Conservation (phyloP, 306 rosid species). For the Quercus engelmannii region DNA sequence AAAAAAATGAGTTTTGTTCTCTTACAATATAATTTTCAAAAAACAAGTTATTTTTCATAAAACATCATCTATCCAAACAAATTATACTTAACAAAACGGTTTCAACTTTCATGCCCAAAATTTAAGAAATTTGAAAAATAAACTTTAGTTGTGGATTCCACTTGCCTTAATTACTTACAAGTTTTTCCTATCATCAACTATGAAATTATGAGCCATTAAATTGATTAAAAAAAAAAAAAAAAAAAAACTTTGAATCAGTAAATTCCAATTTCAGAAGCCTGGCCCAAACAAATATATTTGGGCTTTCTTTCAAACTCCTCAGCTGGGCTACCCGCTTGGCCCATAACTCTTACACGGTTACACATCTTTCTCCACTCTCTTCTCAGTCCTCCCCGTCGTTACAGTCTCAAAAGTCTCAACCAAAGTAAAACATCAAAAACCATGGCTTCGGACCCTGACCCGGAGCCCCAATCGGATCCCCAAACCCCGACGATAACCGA, state of each 20-base stretch:
- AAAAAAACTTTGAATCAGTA: background rate
- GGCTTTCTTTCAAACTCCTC: background rate
- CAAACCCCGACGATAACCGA: slow-evolving; percentile 28
- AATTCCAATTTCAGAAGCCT: background rate
- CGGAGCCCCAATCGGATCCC: slow-evolving; percentile 31
- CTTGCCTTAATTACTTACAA: no score
- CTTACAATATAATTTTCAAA: no score
- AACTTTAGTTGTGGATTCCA: no score
- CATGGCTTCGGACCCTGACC: slow-evolving; percentile 6
- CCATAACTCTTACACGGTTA: background rate
- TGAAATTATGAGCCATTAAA: no score
- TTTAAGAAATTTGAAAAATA: no score
- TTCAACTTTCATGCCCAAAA: no score
- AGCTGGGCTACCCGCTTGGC: background rate
- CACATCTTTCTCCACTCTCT: background rate
- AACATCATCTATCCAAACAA: no score
- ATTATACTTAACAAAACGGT: no score
- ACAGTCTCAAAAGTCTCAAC: background rate
- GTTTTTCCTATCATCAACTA: no score
- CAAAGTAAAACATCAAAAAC: background rate
- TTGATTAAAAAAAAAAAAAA: background rate
- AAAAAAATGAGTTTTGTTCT: no score
- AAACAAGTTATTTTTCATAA: no score
- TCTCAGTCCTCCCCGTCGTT: background rate
- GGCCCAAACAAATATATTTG: background rate